Base-by-base conservation (phyloP, 1,284 basidiomycete species). In the Austroboletus novae-zelandiae region DNA sequence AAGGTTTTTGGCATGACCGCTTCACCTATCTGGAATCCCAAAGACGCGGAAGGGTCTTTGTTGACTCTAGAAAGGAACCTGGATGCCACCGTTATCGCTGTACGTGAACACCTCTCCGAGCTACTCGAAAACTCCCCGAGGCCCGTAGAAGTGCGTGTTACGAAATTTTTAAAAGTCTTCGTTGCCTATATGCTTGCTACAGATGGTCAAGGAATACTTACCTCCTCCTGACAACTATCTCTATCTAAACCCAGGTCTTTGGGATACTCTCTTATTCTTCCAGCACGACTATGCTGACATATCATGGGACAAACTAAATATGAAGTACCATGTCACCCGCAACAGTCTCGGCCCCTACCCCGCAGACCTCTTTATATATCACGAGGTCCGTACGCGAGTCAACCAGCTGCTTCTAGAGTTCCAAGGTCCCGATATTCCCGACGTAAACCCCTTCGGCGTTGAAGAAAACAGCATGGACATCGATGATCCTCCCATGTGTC, bases 1-100 rank as follows among this genome's bases (percentile, higher is more conserved):
- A 91, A 86, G 62, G 75, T 94, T n/a, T 89, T 94, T 57, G 91
- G 91, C 5, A 86, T 94, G 83, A 94, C 91, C 0, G 91, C 91
- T 0, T 91, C 88, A 23, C 90, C 91, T 0, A 81, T 91, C 29
- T 91, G 86, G 84, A 87, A 89, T 57, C 74, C 79, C 11, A 83
- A 79, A 54, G 78, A 87, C 50, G 80, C 86, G 0, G 66, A 71
- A 14, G 76, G 76, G 35, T 86, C 84, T 9, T 69, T 86, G 15
- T 63, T 74, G 32, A 72, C 74, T n/a, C 73, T 94, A 1, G 89
- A 94, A 67, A 69, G 70, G 40, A 88, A 84, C 53, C 65, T 93
- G 63, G 78, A 89, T 65, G 77, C 85, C 7, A 84, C 80, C 51
- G 81, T 93, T 32, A 78, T 91, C 40, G 84, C 85, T 17, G 86